These are phyloP conservation scores for Saturnispora dispora DNA, from an alignment of 805 yeast genomes.

Conservation along the genomic window DNA sequence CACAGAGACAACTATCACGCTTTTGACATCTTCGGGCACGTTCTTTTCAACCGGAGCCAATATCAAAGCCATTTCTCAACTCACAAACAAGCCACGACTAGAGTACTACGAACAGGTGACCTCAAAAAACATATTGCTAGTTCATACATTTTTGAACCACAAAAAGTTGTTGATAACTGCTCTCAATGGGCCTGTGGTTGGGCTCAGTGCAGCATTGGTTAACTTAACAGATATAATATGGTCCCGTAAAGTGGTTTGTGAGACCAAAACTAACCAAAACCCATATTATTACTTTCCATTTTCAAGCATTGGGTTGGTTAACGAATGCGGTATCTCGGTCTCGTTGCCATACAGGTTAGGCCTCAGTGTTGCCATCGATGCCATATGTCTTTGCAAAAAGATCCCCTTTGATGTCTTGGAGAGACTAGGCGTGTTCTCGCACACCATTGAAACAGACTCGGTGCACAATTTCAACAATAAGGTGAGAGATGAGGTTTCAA, in stretches of 20 bases:
- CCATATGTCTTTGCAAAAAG: slow-evolving; percentile 60
- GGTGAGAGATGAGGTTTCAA: slow-evolving; percentile 29
- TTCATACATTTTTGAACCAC: slow-evolving; percentile 62
- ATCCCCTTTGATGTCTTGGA: slow-evolving; percentile 49
- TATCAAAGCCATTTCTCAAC: slow-evolving; percentile 32
- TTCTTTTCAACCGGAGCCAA: slow-evolving; percentile 85
- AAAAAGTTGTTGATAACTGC: slow-evolving; percentile 62
- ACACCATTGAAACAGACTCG: slow-evolving; percentile 35
- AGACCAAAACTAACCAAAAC: neutral
- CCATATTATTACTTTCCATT: slow-evolving; percentile 60
- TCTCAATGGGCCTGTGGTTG: slow-evolving; percentile 82
- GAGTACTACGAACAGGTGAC: slow-evolving; percentile 28
- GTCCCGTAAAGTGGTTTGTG: slow-evolving; percentile 24
- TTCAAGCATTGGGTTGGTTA: slow-evolving; percentile 71
- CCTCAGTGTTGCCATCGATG: slow-evolving; percentile 61
- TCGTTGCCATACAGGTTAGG: slow-evolving; percentile 67
- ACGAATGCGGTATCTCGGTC: slow-evolving; percentile 70
- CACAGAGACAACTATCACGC: slow-evolving; percentile 51
- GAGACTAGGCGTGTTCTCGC: slow-evolving; percentile 52
- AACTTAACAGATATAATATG: slow-evolving; percentile 72
- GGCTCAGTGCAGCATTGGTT: slow-evolving; percentile 65
- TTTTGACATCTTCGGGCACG: slow-evolving; percentile 61
- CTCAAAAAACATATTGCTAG: slow-evolving; percentile 61
- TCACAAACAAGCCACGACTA: slow-evolving; percentile 15
- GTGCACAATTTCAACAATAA: slow-evolving; percentile 35